A percentile compares a stretch with the other conserved stretches of the same genome.
Conservation (phyloP, 225 moss, liverwort and hornwort species). For the Takakia lepidozioides region DNA sequence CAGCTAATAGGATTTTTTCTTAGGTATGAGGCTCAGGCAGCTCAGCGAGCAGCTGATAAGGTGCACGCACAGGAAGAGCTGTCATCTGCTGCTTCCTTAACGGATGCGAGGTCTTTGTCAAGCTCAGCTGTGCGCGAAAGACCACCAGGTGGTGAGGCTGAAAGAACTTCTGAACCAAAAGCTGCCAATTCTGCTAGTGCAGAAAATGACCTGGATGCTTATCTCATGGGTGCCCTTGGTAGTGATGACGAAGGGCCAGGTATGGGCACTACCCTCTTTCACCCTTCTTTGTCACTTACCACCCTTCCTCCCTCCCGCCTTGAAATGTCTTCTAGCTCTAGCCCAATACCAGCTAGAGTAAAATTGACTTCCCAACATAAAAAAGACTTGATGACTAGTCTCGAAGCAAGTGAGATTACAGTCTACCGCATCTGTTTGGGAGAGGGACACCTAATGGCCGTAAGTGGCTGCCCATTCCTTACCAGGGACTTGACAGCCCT, state of each 20-base stretch:
- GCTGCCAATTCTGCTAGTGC: constrained; percentile 39
- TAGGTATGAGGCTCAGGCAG: constrained; percentile 56
- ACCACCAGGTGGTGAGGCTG: constrained; percentile 14
- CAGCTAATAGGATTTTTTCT: no score
- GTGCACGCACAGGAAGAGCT: constrained; percentile 30
- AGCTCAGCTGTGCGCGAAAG: constrained; percentile 27
- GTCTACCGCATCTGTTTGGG: no score
- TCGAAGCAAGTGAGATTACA: neutral
- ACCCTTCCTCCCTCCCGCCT: neutral
- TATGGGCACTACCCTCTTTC: constrained; percentile 16
- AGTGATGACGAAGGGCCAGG: constrained; percentile 80
- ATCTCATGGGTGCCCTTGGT: constrained; percentile 70
- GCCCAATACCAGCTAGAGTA: no score
- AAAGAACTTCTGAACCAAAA: constrained; percentile 30
- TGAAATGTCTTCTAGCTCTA: no score
- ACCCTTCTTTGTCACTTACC: neutral
- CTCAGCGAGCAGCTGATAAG: constrained; percentile 44
- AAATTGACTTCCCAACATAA: neutral
- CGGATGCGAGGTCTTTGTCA: constrained; percentile 34
- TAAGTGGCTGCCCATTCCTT: no score
- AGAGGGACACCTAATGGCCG: no score
- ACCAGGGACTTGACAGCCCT: no score
- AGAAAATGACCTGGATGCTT: constrained; percentile 83
- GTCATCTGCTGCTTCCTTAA: constrained; percentile 23
- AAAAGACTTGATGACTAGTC: neutral